Evolutionary conservation across 129 eudicot genomes (phyloP), one percentile per base, ranked within the genome.

Genomic region (Flaveria bidentis): DNA sequence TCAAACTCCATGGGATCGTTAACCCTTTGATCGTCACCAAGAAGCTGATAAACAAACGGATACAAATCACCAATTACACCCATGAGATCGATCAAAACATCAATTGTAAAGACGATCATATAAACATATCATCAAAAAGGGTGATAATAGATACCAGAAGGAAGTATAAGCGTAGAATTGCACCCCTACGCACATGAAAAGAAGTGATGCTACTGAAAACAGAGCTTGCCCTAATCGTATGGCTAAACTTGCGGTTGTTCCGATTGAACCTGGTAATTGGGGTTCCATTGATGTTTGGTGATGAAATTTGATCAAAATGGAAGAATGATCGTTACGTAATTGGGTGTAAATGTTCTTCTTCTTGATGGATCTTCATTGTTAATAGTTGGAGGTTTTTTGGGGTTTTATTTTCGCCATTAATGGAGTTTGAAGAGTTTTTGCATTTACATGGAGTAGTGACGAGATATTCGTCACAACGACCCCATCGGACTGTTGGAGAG

Each of bases 1-100:
- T 89, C 53, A 89, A 78, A 80, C 99, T 95, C 97, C 99, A 95
- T 36, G 99, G 97, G 69, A 91, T 89, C 23, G 91, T 88, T 84
- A 95, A 85, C 22, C 99, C 97, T 92, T 89, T 95, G 20, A 91
- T 76, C 47, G 99, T 95, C 46, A 95, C 97, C 85, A 95, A 75
- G 78, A 95, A 95, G 78, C 99, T 95, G 92, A 77, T 73, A 53
- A 53, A 2, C 41, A 28, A 69, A 86, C 60, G 51, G 10, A 17
- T 0, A 14, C 15, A 12, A 2, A 49, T 12, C 49, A 45, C 2
- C 41, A 36, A 36, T 36, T 36, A 36, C 41, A 36, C 41, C 41
- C 41, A 36, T 9, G 49, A 45, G 14, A 45, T 45, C 13, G 49
- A 45, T 45, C 3, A 2, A 9, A 36, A 36, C 41, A 36, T 36